Percentiles rank a stretch among this genome's conserved stretches.
Conservation (phyloP, 805 yeast genomes). For the Zygotorulaspora sp. region DNA sequence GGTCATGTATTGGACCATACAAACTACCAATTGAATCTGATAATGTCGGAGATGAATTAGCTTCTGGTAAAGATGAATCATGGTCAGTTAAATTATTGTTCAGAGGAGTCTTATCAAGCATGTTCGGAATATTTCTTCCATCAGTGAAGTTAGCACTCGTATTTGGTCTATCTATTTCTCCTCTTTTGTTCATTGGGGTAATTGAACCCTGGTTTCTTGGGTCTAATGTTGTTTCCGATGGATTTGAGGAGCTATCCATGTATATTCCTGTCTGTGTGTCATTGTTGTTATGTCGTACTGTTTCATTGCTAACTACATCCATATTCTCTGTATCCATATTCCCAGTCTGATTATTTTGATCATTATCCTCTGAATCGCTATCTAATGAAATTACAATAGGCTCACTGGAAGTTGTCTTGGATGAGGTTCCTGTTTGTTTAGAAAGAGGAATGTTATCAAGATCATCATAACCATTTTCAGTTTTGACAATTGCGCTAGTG, state of each 20-base stretch:
- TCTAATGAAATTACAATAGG: conserved; percentile 48
- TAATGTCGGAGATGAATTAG: conserved; percentile 11
- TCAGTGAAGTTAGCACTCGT: conserved; percentile 15
- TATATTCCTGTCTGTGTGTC: conserved; percentile 6
- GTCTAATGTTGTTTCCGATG: conserved; percentile 17
- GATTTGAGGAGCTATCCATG: conserved; percentile 7
- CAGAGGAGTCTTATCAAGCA: conserved; percentile 23
- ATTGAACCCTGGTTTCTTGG: conserved; percentile 15
- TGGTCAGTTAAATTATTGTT: conserved; percentile 9
- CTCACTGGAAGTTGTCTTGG: conserved; percentile 15
- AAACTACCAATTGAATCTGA: conserved; percentile 4
- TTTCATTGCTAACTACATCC: not conserved
- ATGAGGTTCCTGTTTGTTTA: conserved; percentile 5
- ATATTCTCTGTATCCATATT: not conserved
- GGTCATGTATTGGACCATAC: conserved; percentile 9
- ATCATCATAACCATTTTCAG: conserved; percentile 21
- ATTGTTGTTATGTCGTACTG: not conserved
- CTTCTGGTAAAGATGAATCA: conserved; percentile 10
- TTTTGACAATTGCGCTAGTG: conserved; percentile 15
- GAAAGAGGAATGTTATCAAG: conserved; percentile 15
- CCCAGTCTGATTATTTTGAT: not conserved
- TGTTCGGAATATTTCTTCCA: conserved; percentile 19
- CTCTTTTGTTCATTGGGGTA: conserved; percentile 10
- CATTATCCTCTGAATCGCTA: conserved; percentile 41
- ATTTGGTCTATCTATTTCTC: conserved; percentile 5